Evolutionary conservation across 2,329 filamentous ascomycete species (phyloP), one percentile per base, ranked within the genome.

Genomic region (Neopestalotiopsis sp.): DNA sequence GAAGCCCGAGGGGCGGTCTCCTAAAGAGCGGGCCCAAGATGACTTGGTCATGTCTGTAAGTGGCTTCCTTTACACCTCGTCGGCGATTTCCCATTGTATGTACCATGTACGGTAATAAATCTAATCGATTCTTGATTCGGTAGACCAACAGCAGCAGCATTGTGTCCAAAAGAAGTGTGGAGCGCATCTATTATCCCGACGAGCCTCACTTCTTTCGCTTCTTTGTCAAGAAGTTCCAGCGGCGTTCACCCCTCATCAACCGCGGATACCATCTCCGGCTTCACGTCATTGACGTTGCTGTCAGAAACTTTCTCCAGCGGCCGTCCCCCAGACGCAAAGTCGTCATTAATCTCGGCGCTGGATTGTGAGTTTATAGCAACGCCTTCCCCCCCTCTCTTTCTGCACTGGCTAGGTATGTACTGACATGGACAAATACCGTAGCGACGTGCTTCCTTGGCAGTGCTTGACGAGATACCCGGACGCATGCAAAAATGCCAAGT

Each of bases 71-170:
- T 45, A 12, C 32, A 17, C 28, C 61, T 57, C 56, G 12, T 14
- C 38, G 13, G 40, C 61, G 45, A 58, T 45, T 24, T 42, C 66
- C 67, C 66, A 4, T 40, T 42, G 34, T 17, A n/a, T 7, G n/a
- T n/a, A n/a, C 17, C 20, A 20, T 20, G 20, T 6, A 6, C 9
- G 6, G 45, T 3, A 9, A 49, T 7, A 30, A 32, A 30, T 12
- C 20, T 14, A 59, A 24, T 34, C 59, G 52, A 56, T 28, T 13
- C 17, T 20, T 3, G 67, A 49, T 42, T 68, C 57, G 14, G 42
- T 74, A 93, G 89, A 98, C 94, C 69, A 97, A 97, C 78, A 95
- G 91, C 78, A 95, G 93, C 80, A 97, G 93, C 76, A 97, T 97
- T 73, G 91, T 95, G 17, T 97, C 94, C 14, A 98, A 98, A 79